Base-by-base conservation (phyloP, 306 rosid species). In the Arachis hypogaea region DNA sequence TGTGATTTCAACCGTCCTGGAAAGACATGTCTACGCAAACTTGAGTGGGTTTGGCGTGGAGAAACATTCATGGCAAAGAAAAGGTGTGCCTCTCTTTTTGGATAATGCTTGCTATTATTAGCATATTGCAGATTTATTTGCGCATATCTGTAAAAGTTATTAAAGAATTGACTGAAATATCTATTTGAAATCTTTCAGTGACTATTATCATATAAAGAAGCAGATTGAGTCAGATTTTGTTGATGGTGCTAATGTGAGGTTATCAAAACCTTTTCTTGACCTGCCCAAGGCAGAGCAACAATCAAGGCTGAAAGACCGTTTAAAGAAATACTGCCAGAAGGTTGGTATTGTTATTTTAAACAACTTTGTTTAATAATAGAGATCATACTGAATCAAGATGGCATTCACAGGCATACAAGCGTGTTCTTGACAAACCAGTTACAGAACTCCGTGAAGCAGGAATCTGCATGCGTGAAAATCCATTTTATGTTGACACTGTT, bases 21-120 rank as follows among this genome's bases (percentile, higher is more conserved):
- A 49, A 94, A 94, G 80, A 89, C 90, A 77, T 93, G 98, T 78
- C 92, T 93, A 59, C 92, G 98, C 38, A 91, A 86, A 71, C 98
- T 93, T 84, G 98, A 93, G 83, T 93, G 98, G 98, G 97, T 91
- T 80, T 93, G 98, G 98, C 97, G 98, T 59, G 98, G 98, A 79
- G 97, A 91, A 85, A 77, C 77, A 60, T 93, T 85, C 92, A 86
- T 75, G 87, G 98, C 91, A 74, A 89, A 86, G 85, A 91, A 74
- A 81, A 94, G 98, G 98, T 88, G 29, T 55, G n/a, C 11, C 52
- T 64, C 28, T 28, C 50, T 66, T 40, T 59, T 79, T 65, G 52
- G 44, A 69, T 22, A 22, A 22, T 22, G 22, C 22, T 22, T 22
- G 22, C 22, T 22, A 22, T 22, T 22, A 22, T 22, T 22, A 22